These are phyloP conservation scores for Isabelozyma gotoi DNA, from an alignment of 805 yeast species.

Conservation along the genomic window DNA sequence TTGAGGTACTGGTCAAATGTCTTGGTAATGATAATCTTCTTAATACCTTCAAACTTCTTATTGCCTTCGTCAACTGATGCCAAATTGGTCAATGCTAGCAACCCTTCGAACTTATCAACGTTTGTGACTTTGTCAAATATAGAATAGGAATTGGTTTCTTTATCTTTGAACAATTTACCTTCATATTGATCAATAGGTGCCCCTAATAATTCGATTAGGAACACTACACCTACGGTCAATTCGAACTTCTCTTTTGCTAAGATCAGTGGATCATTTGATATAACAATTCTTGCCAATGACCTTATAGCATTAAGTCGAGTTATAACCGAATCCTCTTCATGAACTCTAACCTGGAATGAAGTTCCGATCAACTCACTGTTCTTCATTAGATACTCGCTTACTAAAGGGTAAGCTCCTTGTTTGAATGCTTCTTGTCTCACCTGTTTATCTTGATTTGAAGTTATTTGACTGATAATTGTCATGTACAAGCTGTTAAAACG, in stretches of 20 bases:
- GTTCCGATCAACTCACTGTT: constrained; percentile 15
- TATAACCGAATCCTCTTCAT: constrained; percentile 15
- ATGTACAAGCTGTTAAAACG: constrained; percentile 23
- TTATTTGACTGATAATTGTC: constrained; percentile 32
- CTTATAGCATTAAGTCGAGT: constrained; percentile 34
- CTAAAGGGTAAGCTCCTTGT: constrained; percentile 44
- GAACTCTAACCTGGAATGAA: constrained; percentile 16
- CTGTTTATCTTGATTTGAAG: constrained; percentile 21
- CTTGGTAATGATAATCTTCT: constrained; percentile 42
- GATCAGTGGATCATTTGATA: constrained; percentile 41
- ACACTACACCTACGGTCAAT: constrained; percentile 44
- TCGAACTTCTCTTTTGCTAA: constrained; percentile 41
- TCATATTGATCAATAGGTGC: constrained; percentile 24
- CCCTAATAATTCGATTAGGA: constrained; percentile 47
- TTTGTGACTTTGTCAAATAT: constrained; percentile 28
- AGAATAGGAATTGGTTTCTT: constrained; percentile 14
- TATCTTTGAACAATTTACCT: constrained; percentile 5
- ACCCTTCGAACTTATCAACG: constrained; percentile 52
- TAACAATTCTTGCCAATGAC: constrained; percentile 44
- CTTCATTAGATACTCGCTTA: constrained; percentile 38
- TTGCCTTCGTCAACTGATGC: constrained; percentile 44
- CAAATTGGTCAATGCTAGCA: constrained; percentile 68
- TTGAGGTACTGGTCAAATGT: constrained; percentile 45
- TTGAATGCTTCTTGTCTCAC: constrained; percentile 38
- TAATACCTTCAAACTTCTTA: constrained; percentile 40